phyloP scores from a whole-genome alignment of 2,329 filamentous ascomycete genomes.

The Cladosporium sp. region DNA sequence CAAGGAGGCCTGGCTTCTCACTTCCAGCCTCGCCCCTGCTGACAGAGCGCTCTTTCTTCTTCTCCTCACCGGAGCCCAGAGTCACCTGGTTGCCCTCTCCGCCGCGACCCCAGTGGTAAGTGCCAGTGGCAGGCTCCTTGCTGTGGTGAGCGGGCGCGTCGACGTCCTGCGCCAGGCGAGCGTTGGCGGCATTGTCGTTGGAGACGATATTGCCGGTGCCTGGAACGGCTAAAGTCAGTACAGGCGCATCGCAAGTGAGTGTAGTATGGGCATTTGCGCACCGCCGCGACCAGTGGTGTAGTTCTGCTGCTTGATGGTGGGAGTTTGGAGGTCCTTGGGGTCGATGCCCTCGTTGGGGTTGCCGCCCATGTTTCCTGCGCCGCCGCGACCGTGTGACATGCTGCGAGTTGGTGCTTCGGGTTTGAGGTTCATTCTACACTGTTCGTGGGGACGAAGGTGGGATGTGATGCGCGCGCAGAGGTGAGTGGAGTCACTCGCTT shows the following conservation, averaged over 20 bases:
- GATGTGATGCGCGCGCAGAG: no score
- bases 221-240: neutral
- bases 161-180: slow-evolving; percentile 79
- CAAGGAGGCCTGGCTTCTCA: slow-evolving; percentile 37
- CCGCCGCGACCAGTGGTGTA: slow-evolving; percentile 90
- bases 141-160: slow-evolving; percentile 45
- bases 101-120: slow-evolving; percentile 66
- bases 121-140: slow-evolving; percentile 50
- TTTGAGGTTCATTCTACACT: neutral
- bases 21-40: slow-evolving; percentile 19
- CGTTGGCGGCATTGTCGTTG: slow-evolving; percentile 64
- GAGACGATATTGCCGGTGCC: slow-evolving; percentile 86
- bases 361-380: slow-evolving; percentile 55
- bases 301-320: slow-evolving; percentile 73
- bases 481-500: no score
- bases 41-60: slow-evolving; percentile 16
- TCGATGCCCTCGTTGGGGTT: slow-evolving; percentile 32
- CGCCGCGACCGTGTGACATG: slow-evolving; percentile 63
- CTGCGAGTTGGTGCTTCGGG: neutral
- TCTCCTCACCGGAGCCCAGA: slow-evolving; percentile 39
- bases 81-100: slow-evolving; percentile 64
- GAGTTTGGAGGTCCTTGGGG: slow-evolving; percentile 67
- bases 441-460: neutral
- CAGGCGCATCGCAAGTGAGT: neutral
- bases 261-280: slow-evolving; percentile 32